Evolutionary conservation across 306 rosid genomes (phyloP), one percentile per base, ranked within the genome.

Genomic region (Trichosanthes cucumerina): DNA sequence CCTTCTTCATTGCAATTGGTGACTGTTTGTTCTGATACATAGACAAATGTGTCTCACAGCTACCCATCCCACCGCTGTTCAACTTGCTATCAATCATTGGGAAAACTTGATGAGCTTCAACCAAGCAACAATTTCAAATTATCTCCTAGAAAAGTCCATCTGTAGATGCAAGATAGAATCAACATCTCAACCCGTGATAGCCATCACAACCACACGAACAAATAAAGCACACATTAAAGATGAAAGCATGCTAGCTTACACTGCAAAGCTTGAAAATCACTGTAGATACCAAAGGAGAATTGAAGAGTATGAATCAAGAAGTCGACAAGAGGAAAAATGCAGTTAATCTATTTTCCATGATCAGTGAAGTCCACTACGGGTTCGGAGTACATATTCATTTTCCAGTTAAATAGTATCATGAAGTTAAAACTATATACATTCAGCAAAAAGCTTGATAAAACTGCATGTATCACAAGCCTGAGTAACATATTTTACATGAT

Each of bases 1-100:
- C 23, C 78, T 86, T 86, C 80, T 84, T 84, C 79, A n/a, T 24
- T 26, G 82, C 75, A 57, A 81, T 57, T 21, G 79, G 80, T 64
- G 86, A 80, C 33, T 84, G 83, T 44, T 82, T 81, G 18, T 34
- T 46, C 64, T 50, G 82, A 79, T 24, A 79, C 33, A 77, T 13
- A 54, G 85, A 69, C 52, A 80, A 81, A 72, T 62, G 54, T 49
- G 79, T 81, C 79, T 73, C 78, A 39, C 66, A 43, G 65, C 72
- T 75, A 9, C 66, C 56, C 69, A 36, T 62, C 24, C 49, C 76
- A 56, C n/a, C 65, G 14, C 15, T 70, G 50, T 52, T 36, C 18
- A 86, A 54, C 68, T 65, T 76, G 31, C 80, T 69, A 44, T 76
- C 73, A 43, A 79, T 57, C 81, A 76, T 86, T 69, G 64, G 76